phyloP scores from a whole-genome alignment of 2,329 filamentous ascomycete species.

The Ustulina deusta region DNA sequence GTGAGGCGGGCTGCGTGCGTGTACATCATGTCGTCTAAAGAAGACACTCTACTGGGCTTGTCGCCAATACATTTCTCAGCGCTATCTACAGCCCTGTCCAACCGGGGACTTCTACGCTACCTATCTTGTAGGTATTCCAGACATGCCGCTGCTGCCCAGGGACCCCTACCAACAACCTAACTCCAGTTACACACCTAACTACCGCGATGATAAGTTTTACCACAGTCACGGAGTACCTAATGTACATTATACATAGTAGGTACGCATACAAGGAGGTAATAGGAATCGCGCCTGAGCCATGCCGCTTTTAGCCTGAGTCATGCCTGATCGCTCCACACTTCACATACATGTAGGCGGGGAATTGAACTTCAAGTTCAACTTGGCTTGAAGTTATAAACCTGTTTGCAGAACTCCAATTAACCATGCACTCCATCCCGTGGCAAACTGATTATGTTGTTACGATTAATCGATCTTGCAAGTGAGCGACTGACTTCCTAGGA shows the following conservation, averaged over 20 bases:
- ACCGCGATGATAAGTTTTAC: neutral
- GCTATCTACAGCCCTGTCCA: neutral
- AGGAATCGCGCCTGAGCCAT: neutral
- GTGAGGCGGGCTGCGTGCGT: slow-evolving; percentile 31
- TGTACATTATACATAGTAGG: no score
- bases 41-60: neutral
- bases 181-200: slow-evolving; percentile 4
- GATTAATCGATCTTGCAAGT: no score
- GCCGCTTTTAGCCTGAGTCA: slow-evolving; percentile 1
- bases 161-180: neutral
- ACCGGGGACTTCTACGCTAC: slow-evolving; percentile 9
- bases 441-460: no score
- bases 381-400: no score
- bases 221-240: neutral
- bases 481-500: no score
- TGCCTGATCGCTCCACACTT: neutral
- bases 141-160: neutral
- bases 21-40: slow-evolving; percentile 3
- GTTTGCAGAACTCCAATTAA: no score
- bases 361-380: neutral
- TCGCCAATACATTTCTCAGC: slow-evolving; percentile 14
- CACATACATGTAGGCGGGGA: neutral
- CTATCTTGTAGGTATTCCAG: slow-evolving; percentile 8
- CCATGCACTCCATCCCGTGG: no score
- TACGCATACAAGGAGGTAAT: no score